phyloP scores from a whole-genome alignment of 2,329 filamentous ascomycete species.

The Beauveria sp. region DNA sequence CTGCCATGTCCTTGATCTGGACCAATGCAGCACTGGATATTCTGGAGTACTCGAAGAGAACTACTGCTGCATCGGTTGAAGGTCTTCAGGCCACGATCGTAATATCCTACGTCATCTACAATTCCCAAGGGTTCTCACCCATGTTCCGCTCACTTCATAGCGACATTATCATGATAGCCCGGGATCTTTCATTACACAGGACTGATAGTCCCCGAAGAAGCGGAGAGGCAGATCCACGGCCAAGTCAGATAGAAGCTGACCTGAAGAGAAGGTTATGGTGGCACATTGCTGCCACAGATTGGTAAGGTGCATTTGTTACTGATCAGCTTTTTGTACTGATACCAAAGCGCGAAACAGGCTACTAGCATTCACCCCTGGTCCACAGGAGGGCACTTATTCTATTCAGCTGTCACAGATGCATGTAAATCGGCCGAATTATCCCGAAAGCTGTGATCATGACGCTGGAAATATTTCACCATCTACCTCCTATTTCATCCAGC shows the following conservation, averaged over 20 bases:
- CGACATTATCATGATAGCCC: background rate
- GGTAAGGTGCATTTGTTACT: background rate
- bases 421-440: background rate
- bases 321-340: background rate
- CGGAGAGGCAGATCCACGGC: background rate
- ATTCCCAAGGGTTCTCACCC: background rate
- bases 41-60: background rate
- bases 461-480: background rate
- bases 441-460: background rate
- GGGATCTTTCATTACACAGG: background rate
- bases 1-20: background rate
- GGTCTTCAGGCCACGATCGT: background rate
- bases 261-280: conserved; percentile 1
- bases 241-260: background rate
- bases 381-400: conserved; percentile 2
- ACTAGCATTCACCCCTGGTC: background rate
- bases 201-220: background rate
- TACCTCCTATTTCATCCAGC: conserved; percentile 6
- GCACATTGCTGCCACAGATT: conserved; percentile 2
- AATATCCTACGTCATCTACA: background rate
- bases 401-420: background rate
- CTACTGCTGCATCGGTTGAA: background rate
- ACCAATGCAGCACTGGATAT: background rate
- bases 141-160: conserved; percentile 3
- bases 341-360: background rate